A percentile compares a stretch with the other conserved stretches of the same genome.
These are phyloP conservation scores for Penicillium polonicum DNA, from an alignment of 2,329 filamentous ascomycete species.

Conservation along the genomic window DNA sequence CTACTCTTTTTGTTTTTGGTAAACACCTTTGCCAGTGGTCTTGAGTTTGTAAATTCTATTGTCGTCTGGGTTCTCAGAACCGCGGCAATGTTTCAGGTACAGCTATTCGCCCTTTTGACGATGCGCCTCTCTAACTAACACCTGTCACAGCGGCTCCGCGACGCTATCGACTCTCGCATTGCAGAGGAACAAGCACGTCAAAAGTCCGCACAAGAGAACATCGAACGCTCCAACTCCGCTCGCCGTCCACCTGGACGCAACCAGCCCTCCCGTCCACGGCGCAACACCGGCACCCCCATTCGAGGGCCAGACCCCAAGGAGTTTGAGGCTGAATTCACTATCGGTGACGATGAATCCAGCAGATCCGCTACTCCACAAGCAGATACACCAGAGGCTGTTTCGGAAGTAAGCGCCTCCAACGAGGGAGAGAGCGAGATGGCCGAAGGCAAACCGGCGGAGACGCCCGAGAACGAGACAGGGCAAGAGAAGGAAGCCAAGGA, in stretches of 20 bases:
- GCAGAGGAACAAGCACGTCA: conserved; percentile 88
- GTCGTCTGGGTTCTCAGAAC: conserved; percentile 20
- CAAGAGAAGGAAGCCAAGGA: conserved; percentile 23
- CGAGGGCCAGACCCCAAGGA: conserved; percentile 76
- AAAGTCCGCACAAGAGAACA: conserved; percentile 49
- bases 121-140: conserved; percentile 2
- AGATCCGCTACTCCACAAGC: conserved; percentile 60
- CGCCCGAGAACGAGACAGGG: conserved; percentile 20
- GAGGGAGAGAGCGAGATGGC: conserved; percentile 25
- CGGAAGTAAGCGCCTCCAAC: conserved; percentile 19
- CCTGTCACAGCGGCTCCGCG: conserved; percentile 68
- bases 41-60: conserved; percentile 14
- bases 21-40: conserved; percentile 4
- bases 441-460: conserved; percentile 21
- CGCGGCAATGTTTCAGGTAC: conserved; percentile 30
- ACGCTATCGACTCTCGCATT: conserved; percentile 81
- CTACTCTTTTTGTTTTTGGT: conserved; percentile 9
- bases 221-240: conserved; percentile 47
- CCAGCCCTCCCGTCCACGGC: conserved; percentile 33
- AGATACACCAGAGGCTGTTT: conserved; percentile 40
- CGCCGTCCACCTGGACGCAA: conserved; percentile 36
- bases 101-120: background rate
- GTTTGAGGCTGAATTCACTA: conserved; percentile 80
- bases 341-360: conserved; percentile 72
- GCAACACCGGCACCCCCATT: conserved; percentile 47